A percentile compares a stretch with the other conserved stretches of the same genome.
These are phyloP conservation scores for Apiospora sp. DNA, from an alignment of 2,329 filamentous ascomycete genomes.

Conservation along the genomic window DNA sequence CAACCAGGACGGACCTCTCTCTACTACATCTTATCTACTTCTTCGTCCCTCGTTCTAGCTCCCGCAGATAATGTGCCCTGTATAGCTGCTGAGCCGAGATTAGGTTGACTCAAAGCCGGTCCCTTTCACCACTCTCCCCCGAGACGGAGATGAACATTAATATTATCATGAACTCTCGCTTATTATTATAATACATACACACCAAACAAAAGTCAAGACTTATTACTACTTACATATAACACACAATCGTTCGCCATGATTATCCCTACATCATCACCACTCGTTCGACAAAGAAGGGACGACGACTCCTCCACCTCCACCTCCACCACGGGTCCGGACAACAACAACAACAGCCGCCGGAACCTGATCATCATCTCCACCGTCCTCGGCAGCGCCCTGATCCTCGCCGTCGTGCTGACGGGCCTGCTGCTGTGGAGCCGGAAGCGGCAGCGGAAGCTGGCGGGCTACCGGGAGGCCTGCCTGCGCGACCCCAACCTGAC, in stretches of 20 bases:
- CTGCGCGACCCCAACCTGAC: slow-evolving; percentile 34
- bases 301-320: neutral
- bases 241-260: slow-evolving; percentile 18
- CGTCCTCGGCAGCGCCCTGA: slow-evolving; percentile 20
- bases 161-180: slow-evolving; percentile 1
- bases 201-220: neutral
- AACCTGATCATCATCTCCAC: slow-evolving; percentile 26
- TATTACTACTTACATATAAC: too few relatives aligned
- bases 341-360: neutral
- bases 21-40: neutral
- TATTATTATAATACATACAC: neutral
- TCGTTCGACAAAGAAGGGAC: neutral
- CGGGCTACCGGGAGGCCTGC: slow-evolving; percentile 29
- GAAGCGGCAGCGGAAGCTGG: slow-evolving; percentile 21
- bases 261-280: neutral
- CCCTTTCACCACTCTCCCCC: slow-evolving; percentile 1
- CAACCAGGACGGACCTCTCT: too few relatives aligned
- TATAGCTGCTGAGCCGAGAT: neutral
- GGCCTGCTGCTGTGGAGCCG: slow-evolving; percentile 26
- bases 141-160: slow-evolving; percentile 15
- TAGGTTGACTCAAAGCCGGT: slow-evolving; percentile 16
- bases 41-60: neutral
- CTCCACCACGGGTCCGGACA: too few relatives aligned
- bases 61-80: slow-evolving; percentile 2
- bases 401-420: slow-evolving; percentile 7